Conservation (phyloP, 202 grass and related monocot species). For the Schoenoplectus tabernaemontani region DNA sequence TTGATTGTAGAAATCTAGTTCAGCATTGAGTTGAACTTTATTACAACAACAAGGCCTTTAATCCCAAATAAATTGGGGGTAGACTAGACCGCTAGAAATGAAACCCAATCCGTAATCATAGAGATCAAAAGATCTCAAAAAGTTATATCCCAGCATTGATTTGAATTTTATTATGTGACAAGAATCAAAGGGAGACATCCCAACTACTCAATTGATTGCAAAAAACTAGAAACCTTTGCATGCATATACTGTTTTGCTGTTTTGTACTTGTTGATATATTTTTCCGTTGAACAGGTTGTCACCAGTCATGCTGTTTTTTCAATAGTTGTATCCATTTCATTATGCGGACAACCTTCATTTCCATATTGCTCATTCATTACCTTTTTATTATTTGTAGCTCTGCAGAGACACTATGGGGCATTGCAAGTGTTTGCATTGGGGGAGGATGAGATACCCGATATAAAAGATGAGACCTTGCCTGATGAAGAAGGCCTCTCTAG, state of each 20-base stretch:
- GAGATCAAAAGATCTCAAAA: no score
- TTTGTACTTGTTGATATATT: not conserved
- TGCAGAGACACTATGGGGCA: conserved; percentile 89
- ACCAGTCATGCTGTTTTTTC: not conserved
- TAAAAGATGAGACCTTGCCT: conserved; percentile 87
- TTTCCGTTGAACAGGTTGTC: not conserved
- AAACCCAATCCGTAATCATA: no score
- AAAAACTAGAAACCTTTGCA: not conserved
- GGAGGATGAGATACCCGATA: conserved; percentile 88
- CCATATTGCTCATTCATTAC: not conserved
- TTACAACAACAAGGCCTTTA: no score
- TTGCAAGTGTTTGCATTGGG: conserved; percentile 90
- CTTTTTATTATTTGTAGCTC: conserved; percentile 40
- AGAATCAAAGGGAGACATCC: not conserved
- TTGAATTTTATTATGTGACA: not conserved
- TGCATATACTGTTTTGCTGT: not conserved
- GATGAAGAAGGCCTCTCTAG: conserved; percentile 73
- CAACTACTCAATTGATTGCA: not conserved
- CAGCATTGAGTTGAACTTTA: not conserved
- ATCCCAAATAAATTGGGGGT: no score
- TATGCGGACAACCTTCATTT: not conserved
- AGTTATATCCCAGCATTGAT: no score
- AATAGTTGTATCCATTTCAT: not conserved
- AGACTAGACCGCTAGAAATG: no score
- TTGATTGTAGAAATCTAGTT: not conserved